phyloP scores from a whole-genome alignment of 2,329 filamentous ascomycete genomes.

The Verticillium longisporum region DNA sequence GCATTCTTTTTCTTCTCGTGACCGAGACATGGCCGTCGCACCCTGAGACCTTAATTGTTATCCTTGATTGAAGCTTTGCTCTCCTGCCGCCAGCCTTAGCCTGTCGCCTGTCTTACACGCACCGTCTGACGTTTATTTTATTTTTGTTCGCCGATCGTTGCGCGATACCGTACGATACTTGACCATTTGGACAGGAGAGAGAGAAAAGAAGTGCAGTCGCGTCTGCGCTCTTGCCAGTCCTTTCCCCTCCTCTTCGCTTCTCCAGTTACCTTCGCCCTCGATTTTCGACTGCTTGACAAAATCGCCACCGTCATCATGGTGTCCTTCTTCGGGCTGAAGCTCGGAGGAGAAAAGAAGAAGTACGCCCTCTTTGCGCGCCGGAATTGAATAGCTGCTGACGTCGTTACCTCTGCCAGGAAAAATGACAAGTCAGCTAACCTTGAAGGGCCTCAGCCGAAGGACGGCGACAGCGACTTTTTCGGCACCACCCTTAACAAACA shows the following conservation, averaged over 20 bases:
- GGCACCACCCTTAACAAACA: conserved; percentile 26
- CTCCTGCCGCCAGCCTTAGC: background rate
- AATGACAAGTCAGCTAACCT: conserved; percentile 13
- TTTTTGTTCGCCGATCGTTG: background rate
- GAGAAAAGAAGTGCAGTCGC: background rate
- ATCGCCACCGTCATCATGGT: conserved; percentile 35
- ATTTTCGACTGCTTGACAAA: background rate
- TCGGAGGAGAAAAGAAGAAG: conserved; percentile 51
- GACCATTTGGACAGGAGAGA: background rate
- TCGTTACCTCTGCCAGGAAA: conserved; percentile 5
- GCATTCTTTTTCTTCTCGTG: background rate
- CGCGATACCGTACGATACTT: background rate
- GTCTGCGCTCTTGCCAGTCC: background rate
- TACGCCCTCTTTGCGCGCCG: conserved; percentile 10
- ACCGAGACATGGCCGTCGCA: conserved; percentile 3
- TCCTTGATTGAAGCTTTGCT: background rate
- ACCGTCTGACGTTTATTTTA: background rate
- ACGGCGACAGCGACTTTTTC: conserved; percentile 28
- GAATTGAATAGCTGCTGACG: background rate
- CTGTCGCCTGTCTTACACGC: background rate
- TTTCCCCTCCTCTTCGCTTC: background rate
- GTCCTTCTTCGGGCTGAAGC: conserved; percentile 51
- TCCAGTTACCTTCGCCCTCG: background rate
- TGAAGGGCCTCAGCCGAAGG: conserved; percentile 15
- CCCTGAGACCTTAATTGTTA: conserved; percentile 1